Evolutionary conservation across 441 rosid species (phyloP), one percentile per base, ranked within the genome.

Genomic region (Euphorbia corollata): DNA sequence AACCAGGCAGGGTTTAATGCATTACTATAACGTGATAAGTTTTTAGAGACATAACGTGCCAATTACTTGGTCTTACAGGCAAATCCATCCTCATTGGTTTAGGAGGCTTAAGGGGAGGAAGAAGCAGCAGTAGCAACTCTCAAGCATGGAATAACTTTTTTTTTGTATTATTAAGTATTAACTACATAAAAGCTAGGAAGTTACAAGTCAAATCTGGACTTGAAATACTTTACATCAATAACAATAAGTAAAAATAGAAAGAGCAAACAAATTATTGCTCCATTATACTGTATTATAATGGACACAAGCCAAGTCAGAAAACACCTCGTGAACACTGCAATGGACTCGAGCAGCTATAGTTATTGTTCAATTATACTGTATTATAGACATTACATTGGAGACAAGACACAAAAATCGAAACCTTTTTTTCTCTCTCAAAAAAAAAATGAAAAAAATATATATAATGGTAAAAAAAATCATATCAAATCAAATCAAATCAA

Each of bases 321-420:
- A 69, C 70, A 72, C 32, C 32, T 62, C 54, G 66, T 60, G 50
- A 41, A 50, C 63, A 34, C 73, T 59, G 59, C 72, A 57, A 23
- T 39, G 48, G 47, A 72, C 38, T 76, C 67, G 75, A 82, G 88
- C 87, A 84, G 81, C 82, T 74, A 77, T 74, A 73, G 64, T 84
- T 74, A 80, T 86, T 84, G 87, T 84, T 78, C 77, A 75, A 54
- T 74, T 73, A 55, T 38, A 60, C 80, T 62, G 63, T 77, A 73
- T 64, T 67, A 74, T 71, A 68, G 50, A 74, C 74, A 77, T 71
- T 72, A 74, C 72, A 77, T 43, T 8, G 45, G 11, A 55, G 68
- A 41, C 58, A 23, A 51, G 9, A 13, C 19, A 50, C 53, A 43
- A 61, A 45, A 75, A 47, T 36, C 12, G 3, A 58, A 68, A 72